Evolutionary conservation across 495 filamentous ascomycete species (phyloP), one percentile per base, ranked within the genome.

Genomic region (Echria macrotheca): DNA sequence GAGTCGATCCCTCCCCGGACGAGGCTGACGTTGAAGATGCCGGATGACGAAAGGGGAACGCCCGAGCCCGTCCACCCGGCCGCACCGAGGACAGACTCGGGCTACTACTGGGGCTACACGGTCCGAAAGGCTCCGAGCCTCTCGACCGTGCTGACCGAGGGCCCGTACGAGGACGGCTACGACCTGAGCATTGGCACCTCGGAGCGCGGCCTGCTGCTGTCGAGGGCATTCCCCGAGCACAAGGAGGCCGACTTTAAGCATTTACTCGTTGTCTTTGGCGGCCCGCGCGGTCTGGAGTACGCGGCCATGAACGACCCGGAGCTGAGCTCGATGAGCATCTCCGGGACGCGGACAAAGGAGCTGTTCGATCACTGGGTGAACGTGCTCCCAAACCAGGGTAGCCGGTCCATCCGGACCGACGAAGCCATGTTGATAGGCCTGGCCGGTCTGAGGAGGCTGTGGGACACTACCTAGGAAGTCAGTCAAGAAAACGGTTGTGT

Each of bases 301-400:
- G 85, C 85, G 0, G 76, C 85, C 2, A 74, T 77, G 47, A 78
- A 78, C 29, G 87, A 91, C 60, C 59, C 64, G 2, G 74, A 81
- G 32, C 63, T 91, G 45, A 62, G 68, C 19, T 71, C 68, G 8
- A 69, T 79, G 55, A 75, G 76, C 6, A 74, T 86, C 21, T 62
- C 64, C 7, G 76, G 76, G 15, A 64, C 70, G 19, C 69, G 76
- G 28, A 76, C 77, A 15, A 76, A 70, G 43, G 79, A 84, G 52
- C 58, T 87, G 47, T 91, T 91, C 61, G 87, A 91, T 63, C 66
- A 77, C 43, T 90, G 85, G 85, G 73, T 91, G 14, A 84, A 91
- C 59, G 68, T 87, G 1, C 70, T 82, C 52, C 85, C 85, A 2
- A 79, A 79, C 2, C 85, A 90, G 59, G 87, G 86, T 1, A 88